Base-by-base conservation (phyloP, 108 stramenopile species). In the Skeletonema marinoi region DNA sequence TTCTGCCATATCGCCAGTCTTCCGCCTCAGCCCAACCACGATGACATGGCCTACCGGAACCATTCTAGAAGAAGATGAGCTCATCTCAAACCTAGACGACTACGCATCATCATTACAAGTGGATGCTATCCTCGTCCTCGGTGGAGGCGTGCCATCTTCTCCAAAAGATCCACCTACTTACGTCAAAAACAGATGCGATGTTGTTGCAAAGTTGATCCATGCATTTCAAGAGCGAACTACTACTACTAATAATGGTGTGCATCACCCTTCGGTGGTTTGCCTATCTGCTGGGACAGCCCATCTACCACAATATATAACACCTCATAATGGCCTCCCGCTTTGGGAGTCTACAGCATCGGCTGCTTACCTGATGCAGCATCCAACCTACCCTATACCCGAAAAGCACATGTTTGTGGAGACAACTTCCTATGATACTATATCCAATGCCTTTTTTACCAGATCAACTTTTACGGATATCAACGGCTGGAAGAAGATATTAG, bases 271-370 rank as follows among this genome's bases (percentile, higher is more conserved):
- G 3, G 81, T 93, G 31, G 46, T 93, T 12, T 87, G 87, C 66
- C 74, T 96, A 9, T 92, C 90, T 14, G 94, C 94, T 14, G 94
- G 94, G 1, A 93, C 92, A n/a, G 92, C 92, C 11, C 94, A 96
- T 84, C 32, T 96, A 25, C 88, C 92, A 16, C 94, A 96, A 75
- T 73, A 85, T 31, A 66, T 93, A 17, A 59, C 67, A 7, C 73
- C 64, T 17, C 31, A 68, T 12, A 87, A 89, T 70, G 94, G 92
- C 14, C 70, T 95, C 50, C 94, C 94, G 11, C 75, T 96, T 30
- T 96, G 91, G 91, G 94, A 96, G 83, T 68, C 81, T 12, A 92
- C 94, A 4, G 70, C 92, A 0, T 90, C 85, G 32, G 94, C 94
- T 46, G 83, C 91, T 0, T 96, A 96, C 68, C 63, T 92, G 10